Evolutionary conservation across 495 filamentous ascomycete species (phyloP), one percentile per base, ranked within the genome.

Genomic region (Penicillium coprophilum): DNA sequence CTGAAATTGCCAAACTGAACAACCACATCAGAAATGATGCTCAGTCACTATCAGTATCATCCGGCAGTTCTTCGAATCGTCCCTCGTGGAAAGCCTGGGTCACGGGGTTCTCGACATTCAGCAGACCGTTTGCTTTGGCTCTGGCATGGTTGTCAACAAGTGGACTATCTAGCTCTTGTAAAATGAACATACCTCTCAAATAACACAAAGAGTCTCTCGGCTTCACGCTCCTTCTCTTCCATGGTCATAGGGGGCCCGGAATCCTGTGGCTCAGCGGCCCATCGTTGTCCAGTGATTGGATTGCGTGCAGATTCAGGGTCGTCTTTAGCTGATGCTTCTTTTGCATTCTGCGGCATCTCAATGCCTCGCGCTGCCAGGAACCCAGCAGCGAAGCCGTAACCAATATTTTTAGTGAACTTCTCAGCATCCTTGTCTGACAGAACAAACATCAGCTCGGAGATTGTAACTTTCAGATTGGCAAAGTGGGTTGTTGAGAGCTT

Each of bases 191-290:
- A 90, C 90, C 92, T 85, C 72, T 98, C 92, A 72, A 98, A 98
- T 15, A 98, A 77, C 13, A 97, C 91, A 74, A 97, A 96, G 0
- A 98, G 74, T 62, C 82, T 86, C 70, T 98, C 94, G 0, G 94
- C 94, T 69, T 98, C 94, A 43, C 90, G 78, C 66, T 96, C 91
- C 71, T 88, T 96, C 79, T 98, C 92, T 56, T 89, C 94, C 31
- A 86, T 76, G 6, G 88, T 93, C 94, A 98, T 97, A 19, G 85
- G 81, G 2, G 82, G 82, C 9, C 75, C 72, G 4, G 82, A 70
- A 9, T 79, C 72, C 45, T 70, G 50, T 13, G 77, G 78, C 69
- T 95, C 93, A 23, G 79, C 80, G 54, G 90, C 86, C 62, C 88
- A 69, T 49, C 86, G 82, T 70, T 98, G 94, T 0, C 94, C 94